Percentiles rank a stretch among this genome's conserved stretches.
These are phyloP conservation scores for Aspergillus neotritici DNA, from an alignment of 2,329 filamentous ascomycete species.

Conservation along the genomic window DNA sequence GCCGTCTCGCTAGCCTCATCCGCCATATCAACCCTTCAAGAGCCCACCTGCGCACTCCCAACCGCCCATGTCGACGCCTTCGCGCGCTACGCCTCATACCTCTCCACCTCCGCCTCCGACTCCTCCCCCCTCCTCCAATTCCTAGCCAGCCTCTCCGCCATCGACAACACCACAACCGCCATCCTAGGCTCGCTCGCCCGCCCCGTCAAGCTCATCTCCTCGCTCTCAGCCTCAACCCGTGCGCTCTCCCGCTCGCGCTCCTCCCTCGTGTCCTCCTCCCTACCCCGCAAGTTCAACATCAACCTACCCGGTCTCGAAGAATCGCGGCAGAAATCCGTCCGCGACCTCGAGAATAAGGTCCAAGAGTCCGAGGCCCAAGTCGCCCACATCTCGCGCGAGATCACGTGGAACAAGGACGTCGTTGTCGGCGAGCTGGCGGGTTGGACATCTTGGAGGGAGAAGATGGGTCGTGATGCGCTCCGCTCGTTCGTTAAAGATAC, in stretches of 20 bases:
- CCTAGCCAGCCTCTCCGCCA: constrained; percentile 68
- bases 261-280: constrained; percentile 59
- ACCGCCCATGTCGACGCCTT: constrained; percentile 63
- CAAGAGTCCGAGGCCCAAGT: constrained; percentile 64
- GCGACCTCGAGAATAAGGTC: constrained; percentile 78
- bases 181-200: constrained; percentile 73
- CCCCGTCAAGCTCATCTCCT: constrained; percentile 69
- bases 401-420: constrained; percentile 87
- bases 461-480: constrained; percentile 67
- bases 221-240: constrained; percentile 68
- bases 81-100: constrained; percentile 61
- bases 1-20: constrained; percentile 39
- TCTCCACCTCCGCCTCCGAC: constrained; percentile 57
- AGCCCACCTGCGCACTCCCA: constrained; percentile 59
- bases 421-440: constrained; percentile 86
- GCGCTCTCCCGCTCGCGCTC: constrained; percentile 72
- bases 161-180: constrained; percentile 78
- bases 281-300: constrained; percentile 43
- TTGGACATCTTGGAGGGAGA: constrained; percentile 86
- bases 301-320: constrained; percentile 64
- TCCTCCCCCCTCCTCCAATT: constrained; percentile 68
- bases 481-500: constrained; percentile 70
- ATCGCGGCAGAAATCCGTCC: constrained; percentile 71
- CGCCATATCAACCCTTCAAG: constrained; percentile 46
- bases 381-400: constrained; percentile 68